Conservation (phyloP, 1,139 yeast genomes). For the Pichia sp. region DNA sequence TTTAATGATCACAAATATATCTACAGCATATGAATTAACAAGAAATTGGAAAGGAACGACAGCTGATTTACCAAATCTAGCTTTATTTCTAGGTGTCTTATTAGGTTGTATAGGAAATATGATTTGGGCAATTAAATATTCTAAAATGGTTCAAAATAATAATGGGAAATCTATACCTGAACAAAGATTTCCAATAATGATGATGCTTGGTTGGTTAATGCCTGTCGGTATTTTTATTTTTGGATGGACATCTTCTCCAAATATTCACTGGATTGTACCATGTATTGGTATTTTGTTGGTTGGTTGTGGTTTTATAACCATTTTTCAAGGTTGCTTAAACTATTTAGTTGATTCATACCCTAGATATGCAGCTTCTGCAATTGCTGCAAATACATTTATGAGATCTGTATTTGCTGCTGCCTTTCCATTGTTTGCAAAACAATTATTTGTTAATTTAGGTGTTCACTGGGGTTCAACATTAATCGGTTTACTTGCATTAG, state of each 20-base stretch:
- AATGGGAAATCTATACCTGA: conserved; percentile 53
- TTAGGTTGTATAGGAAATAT: conserved; percentile 44
- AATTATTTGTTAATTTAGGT: conserved; percentile 46
- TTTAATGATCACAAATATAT: conserved; percentile 35
- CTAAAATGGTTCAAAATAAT: conserved; percentile 27
- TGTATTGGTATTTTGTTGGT: conserved; percentile 57
- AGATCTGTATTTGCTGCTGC: conserved; percentile 67
- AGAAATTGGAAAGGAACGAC: conserved; percentile 37
- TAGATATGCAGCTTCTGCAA: conserved; percentile 66
- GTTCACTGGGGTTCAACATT: conserved; percentile 58
- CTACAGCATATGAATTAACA: conserved; percentile 31
- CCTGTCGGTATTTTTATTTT: conserved; percentile 71
- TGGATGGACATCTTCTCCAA: conserved; percentile 61
- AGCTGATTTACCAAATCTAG: conserved; percentile 51
- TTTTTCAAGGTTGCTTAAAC: conserved; percentile 33
- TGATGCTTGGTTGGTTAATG: conserved; percentile 42
- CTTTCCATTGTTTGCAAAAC: conserved; percentile 68
- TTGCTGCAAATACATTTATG: conserved; percentile 71
- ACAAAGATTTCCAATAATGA: conserved; percentile 50
- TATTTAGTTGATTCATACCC: conserved; percentile 62
- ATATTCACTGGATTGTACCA: conserved; percentile 74
- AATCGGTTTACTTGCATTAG: conserved; percentile 49
- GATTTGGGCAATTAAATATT: conserved; percentile 30
- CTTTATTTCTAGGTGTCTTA: conserved; percentile 51
- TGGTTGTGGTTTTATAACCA: conserved; percentile 45